A percentile compares a stretch with the other conserved stretches of the same genome.
phyloP scores from a whole-genome alignment of 345 rosid genomes.

The Arabidopsis arenosa region DNA sequence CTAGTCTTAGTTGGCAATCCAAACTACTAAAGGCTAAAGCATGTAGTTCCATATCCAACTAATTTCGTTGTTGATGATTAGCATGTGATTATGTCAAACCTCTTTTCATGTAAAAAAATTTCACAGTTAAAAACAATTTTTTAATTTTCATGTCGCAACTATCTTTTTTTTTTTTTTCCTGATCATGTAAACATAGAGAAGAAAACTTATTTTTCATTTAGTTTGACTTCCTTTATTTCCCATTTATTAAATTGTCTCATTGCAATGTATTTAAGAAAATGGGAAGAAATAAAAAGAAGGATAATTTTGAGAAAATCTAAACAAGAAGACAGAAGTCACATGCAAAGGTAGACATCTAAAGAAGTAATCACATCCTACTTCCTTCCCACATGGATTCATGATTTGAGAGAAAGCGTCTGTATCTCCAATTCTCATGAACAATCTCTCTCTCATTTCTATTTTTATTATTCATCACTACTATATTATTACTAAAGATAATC shows the following conservation, averaged over 20 bases:
- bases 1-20: slow-evolving; percentile 29
- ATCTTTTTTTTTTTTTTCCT: no score
- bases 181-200: neutral
- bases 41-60: slow-evolving; percentile 15
- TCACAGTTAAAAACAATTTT: neutral
- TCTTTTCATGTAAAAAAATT: neutral
- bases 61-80: slow-evolving; percentile 14
- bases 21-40: slow-evolving; percentile 36
- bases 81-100: slow-evolving; percentile 7
- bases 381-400: slow-evolving; percentile 68
- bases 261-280: neutral
- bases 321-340: slow-evolving; percentile 57
- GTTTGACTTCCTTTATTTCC: neutral
- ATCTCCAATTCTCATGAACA: slow-evolving; percentile 25
- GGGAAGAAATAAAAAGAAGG: slow-evolving; percentile 7
- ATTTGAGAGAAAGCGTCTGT: slow-evolving; percentile 34
- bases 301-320: slow-evolving; percentile 21
- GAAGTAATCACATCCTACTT: slow-evolving; percentile 58
- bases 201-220: neutral
- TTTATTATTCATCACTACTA: slow-evolving; percentile 4
- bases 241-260: neutral
- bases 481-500: slow-evolving; percentile 1
- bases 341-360: slow-evolving; percentile 58
- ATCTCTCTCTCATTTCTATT: slow-evolving; percentile 30
- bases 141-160: neutral